phyloP scores from a whole-genome alignment of 1,284 basidiomycete species.

The Trametes pubescens region DNA sequence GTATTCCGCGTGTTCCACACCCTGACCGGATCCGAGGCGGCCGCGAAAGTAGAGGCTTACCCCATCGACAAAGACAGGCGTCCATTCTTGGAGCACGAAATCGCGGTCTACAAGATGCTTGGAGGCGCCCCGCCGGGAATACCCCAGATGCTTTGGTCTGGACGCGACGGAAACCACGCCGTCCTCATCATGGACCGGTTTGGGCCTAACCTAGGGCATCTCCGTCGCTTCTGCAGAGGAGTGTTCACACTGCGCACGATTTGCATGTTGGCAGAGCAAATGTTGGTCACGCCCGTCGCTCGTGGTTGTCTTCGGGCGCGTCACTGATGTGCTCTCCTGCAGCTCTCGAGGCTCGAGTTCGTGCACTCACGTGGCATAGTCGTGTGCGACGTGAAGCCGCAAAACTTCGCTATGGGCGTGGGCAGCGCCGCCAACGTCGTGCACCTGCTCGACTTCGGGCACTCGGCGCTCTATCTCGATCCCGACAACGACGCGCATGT shows the following conservation, averaged over 20 bases:
- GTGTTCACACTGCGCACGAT: conserved; percentile 29
- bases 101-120: neutral
- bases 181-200: conserved; percentile 34
- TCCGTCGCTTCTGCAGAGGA: conserved; percentile 31
- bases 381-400: conserved; percentile 32
- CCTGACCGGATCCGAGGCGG: conserved; percentile 8
- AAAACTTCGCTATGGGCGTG: conserved; percentile 32
- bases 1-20: conserved; percentile 16
- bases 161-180: conserved; percentile 14
- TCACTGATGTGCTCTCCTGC: neutral
- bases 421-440: conserved; percentile 9
- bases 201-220: conserved; percentile 24
- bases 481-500: conserved; percentile 26
- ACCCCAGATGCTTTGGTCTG: conserved; percentile 19
- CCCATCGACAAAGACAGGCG: neutral
- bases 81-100: neutral
- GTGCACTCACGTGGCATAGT: conserved; percentile 30
- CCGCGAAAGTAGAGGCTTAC: conserved; percentile 1
- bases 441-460: conserved; percentile 31
- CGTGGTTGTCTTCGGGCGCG: neutral
- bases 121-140: neutral
- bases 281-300: conserved; percentile 10
- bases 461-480: conserved; percentile 24
- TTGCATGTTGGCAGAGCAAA: conserved; percentile 29
- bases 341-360: conserved; percentile 2